Conservation (phyloP, 2,329 filamentous ascomycete species). For the Truncatella angustata region DNA sequence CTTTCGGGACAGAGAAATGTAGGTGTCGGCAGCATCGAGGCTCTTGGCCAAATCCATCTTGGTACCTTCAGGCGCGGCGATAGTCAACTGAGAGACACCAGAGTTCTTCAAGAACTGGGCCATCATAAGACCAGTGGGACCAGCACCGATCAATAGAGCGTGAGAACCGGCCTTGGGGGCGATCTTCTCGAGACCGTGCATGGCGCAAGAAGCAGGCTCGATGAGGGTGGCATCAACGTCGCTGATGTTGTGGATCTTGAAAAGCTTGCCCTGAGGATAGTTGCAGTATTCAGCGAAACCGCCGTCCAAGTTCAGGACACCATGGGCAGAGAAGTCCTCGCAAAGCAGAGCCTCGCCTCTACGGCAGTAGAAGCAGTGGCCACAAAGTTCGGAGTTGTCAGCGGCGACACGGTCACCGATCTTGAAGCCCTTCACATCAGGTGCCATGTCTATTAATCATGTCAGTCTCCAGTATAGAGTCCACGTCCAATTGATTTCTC, state of each 20-base stretch:
- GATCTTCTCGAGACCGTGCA: constrained; percentile 69
- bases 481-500: background rate
- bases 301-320: constrained; percentile 62
- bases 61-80: constrained; percentile 65
- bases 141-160: constrained; percentile 65
- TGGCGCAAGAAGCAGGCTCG: constrained; percentile 70
- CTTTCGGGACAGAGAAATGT: constrained; percentile 51
- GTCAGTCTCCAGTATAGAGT: constrained; percentile 8
- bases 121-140: constrained; percentile 61
- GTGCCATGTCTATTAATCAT: constrained; percentile 21
- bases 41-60: constrained; percentile 69
- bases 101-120: constrained; percentile 43
- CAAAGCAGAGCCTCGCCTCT: constrained; percentile 67
- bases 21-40: constrained; percentile 52
- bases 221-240: constrained; percentile 69
- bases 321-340: constrained; percentile 66
- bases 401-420: constrained; percentile 64
- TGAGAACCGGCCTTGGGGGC: constrained; percentile 62
- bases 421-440: constrained; percentile 58
- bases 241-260: constrained; percentile 63
- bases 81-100: constrained; percentile 67
- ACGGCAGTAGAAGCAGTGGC: constrained; percentile 72
- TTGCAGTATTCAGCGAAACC: constrained; percentile 69
- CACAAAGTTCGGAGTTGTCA: constrained; percentile 66
- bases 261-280: constrained; percentile 54